phyloP scores from a whole-genome alignment of 257 asterid species.

The Solanum paucissectum region DNA sequence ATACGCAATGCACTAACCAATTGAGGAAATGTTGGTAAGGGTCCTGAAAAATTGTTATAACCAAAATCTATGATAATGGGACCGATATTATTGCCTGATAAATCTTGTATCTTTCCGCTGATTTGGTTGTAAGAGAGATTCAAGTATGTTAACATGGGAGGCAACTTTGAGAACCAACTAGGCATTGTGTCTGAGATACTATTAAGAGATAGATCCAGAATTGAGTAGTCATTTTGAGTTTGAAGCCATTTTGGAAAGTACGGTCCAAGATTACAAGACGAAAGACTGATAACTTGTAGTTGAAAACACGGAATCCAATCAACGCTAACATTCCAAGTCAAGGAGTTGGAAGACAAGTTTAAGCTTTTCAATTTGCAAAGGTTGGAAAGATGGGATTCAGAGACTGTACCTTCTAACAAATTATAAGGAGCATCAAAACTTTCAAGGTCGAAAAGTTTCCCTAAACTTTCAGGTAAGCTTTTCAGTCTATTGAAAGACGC shows the following conservation, averaged over 20 bases:
- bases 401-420: conserved; percentile 14
- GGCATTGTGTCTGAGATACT: conserved; percentile 21
- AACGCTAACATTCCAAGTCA: conserved; percentile 1
- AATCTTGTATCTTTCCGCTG: conserved; percentile 16
- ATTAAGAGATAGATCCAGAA: conserved; percentile 19
- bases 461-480: not conserved
- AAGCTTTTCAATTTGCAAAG: conserved; percentile 7
- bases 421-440: conserved; percentile 6
- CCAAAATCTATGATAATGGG: conserved; percentile 1
- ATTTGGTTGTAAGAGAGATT: conserved; percentile 28
- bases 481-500: not conserved
- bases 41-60: conserved; percentile 21
- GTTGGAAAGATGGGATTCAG: conserved; percentile 11
- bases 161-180: conserved; percentile 25
- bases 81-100: not conserved
- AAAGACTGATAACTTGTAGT: not conserved
- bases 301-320: conserved; percentile 22
- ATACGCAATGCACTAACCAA: not conserved
- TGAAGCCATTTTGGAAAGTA: conserved; percentile 28
- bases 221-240: conserved; percentile 1
- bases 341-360: conserved; percentile 14
- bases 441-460: conserved; percentile 12
- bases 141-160: not conserved
- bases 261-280: conserved; percentile 21
- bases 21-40: conserved; percentile 13